These are phyloP conservation scores for Oenanthe sinensis DNA, from an alignment of 129 eudicot species.

Conservation along the genomic window DNA sequence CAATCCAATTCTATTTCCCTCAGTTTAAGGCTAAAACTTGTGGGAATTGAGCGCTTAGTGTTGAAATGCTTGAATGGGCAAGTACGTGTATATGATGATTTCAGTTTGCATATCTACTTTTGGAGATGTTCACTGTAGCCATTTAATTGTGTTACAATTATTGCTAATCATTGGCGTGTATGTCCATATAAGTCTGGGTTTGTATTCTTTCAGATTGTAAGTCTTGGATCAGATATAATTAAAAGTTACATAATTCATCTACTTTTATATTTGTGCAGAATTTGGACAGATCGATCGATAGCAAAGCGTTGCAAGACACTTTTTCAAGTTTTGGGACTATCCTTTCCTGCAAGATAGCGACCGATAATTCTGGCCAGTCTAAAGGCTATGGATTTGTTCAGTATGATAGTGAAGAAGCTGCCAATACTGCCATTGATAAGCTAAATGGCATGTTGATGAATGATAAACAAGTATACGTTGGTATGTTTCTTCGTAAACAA, in stretches of 20 bases:
- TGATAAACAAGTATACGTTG: constrained; percentile 44
- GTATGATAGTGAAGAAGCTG: constrained; percentile 42
- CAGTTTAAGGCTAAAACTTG: background rate
- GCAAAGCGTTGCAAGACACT: constrained; percentile 37
- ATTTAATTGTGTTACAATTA: background rate
- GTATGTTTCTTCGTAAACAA: constrained; percentile 42
- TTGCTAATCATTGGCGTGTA: background rate
- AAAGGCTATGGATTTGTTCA: constrained; percentile 61
- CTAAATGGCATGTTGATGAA: constrained; percentile 35
- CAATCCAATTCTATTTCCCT: background rate
- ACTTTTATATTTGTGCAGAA: constrained; percentile 26
- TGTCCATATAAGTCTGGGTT: background rate
- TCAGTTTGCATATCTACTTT: background rate
- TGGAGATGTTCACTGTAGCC: background rate
- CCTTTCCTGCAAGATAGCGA: constrained; percentile 41
- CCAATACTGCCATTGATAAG: constrained; percentile 42
- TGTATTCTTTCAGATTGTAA: background rate
- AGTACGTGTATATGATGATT: background rate
- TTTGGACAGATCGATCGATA: constrained; percentile 45
- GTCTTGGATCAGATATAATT: background rate
- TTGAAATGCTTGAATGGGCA: background rate
- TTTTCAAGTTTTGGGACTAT: constrained; percentile 43
- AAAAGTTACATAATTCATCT: background rate
- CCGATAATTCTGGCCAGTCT: constrained; percentile 37
- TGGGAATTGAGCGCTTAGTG: too few relatives aligned